These are phyloP conservation scores for Botrytis deweyae DNA, from an alignment of 2,329 filamentous ascomycete species.

Conservation along the genomic window DNA sequence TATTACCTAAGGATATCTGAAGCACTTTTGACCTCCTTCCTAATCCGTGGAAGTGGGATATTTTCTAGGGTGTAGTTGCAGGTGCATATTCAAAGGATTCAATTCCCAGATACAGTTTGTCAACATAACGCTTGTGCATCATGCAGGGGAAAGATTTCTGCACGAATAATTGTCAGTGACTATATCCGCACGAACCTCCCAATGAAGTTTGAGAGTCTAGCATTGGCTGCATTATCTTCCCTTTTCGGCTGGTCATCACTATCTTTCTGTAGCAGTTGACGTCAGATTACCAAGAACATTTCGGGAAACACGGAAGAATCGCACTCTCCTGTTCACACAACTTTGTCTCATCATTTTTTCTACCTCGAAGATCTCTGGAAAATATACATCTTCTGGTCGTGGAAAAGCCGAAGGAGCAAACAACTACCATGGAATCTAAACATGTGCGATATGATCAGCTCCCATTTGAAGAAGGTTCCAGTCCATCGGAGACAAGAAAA, in stretches of 20 bases:
- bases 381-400: too few species aligned
- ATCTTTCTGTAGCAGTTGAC: background rate
- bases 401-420: too few species aligned
- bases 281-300: background rate
- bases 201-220: background rate
- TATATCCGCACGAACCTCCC: background rate
- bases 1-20: background rate
- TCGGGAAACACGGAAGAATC: too few species aligned
- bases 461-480: background rate
- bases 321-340: too few species aligned
- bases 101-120: background rate
- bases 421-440: background rate
- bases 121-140: background rate
- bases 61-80: background rate
- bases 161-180: too few species aligned
- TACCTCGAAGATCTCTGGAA: background rate
- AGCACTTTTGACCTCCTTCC: constrained; percentile 10
- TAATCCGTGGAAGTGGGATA: constrained; percentile 4
- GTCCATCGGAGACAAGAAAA: background rate
- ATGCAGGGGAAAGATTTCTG: background rate
- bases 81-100: background rate
- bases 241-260: background rate
- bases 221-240: background rate
- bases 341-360: background rate
- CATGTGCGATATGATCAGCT: background rate